These are phyloP conservation scores for Xerocomus potaroensis DNA, from an alignment of 768 basidiomycete genomes.

Conservation along the genomic window DNA sequence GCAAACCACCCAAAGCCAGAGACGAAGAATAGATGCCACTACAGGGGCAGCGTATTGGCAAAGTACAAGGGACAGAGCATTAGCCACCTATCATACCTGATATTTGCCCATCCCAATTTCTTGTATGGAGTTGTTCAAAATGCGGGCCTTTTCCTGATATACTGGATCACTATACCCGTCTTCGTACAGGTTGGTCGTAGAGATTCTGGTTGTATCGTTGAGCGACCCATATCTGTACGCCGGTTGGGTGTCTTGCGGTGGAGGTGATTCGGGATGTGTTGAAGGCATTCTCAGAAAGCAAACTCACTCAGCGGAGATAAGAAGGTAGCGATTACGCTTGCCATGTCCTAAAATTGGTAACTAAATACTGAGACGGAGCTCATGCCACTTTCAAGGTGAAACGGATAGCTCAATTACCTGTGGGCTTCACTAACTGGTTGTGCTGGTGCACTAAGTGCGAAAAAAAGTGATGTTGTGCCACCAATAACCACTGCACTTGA, in stretches of 20 bases:
- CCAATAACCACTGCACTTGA: no score
- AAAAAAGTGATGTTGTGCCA: no score
- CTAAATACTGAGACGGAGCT: neutral
- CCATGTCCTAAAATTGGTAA: neutral
- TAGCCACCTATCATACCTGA: constrained; percentile 32
- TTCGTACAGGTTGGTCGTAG: constrained; percentile 27
- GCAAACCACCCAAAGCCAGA: constrained; percentile 42
- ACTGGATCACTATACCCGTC: constrained; percentile 41
- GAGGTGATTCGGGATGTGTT: neutral
- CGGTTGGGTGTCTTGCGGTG: neutral
- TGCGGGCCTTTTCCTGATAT: constrained; percentile 45
- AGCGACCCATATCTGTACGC: neutral
- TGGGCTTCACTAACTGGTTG: no score
- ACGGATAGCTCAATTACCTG: no score
- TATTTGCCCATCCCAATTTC: constrained; percentile 57
- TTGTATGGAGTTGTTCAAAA: constrained; percentile 45
- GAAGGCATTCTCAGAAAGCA: neutral
- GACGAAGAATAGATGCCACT: constrained; percentile 38
- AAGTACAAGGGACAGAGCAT: neutral
- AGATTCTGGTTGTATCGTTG: neutral
- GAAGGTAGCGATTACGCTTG: neutral
- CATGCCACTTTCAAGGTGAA: no score
- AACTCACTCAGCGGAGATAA: neutral
- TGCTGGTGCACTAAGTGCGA: neutral
- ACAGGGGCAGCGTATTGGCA: neutral